phyloP scores from a whole-genome alignment of 2,329 filamentous ascomycete genomes.

The Sphaerulina populicola region DNA sequence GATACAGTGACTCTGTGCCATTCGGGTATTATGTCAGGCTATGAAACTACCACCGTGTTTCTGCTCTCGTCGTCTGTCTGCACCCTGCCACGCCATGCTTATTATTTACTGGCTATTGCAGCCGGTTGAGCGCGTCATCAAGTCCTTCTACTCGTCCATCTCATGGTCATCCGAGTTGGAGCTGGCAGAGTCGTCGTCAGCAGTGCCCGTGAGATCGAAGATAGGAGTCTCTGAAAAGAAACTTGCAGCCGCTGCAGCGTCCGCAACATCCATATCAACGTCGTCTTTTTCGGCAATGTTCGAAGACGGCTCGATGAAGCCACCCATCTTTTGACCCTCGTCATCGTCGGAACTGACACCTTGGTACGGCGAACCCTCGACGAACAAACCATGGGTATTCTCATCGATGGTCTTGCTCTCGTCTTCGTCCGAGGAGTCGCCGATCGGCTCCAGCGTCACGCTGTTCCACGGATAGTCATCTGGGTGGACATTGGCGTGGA shows the following conservation, averaged over 20 bases:
- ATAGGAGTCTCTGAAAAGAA: background rate
- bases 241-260: background rate
- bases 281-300: background rate
- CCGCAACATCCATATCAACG: background rate
- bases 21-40: too few species aligned
- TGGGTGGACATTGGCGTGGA: constrained; percentile 37
- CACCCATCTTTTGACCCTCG: background rate
- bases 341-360: background rate
- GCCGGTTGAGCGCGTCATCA: background rate
- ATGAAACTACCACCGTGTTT: too few species aligned
- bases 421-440: background rate
- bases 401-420: background rate
- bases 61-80: too few species aligned
- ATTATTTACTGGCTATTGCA: too few species aligned
- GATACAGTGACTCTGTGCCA: too few species aligned
- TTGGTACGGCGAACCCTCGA: background rate
- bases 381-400: background rate
- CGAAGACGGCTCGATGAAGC: constrained; percentile 1
- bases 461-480: constrained; percentile 37
- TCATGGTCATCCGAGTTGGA: background rate
- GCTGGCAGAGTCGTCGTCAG: background rate
- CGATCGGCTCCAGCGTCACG: background rate
- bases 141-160: background rate
- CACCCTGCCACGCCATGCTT: too few species aligned
- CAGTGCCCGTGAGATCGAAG: background rate